Base-by-base conservation (phyloP, 139 green algal species). In the Chlamydomonas asymmetrica region DNA sequence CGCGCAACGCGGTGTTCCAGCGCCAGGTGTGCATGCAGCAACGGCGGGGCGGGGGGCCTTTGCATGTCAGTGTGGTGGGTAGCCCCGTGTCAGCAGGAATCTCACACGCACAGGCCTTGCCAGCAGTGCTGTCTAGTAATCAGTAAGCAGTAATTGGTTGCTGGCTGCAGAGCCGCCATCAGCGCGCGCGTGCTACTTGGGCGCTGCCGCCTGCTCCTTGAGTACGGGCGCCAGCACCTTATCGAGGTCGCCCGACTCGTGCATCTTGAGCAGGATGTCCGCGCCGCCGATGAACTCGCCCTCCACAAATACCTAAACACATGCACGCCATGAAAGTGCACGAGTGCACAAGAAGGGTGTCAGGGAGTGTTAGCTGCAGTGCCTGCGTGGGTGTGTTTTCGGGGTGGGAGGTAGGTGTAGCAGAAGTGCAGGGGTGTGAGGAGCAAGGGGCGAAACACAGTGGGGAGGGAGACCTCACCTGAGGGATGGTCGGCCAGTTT, bases 261-360 rank as follows among this genome's bases (percentile, higher is more conserved):
- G 94, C 94, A 98, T 97, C 49, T 90, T 81, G 79, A 92, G 91
- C 31, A 99, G 74, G 65, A 99, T 97, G 88, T 99, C 96, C 49
- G 79, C 84, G 9, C 96, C 96, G 22, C 96, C 96, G 8, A 99
- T 63, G 75, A 99, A 98, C 76, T 99, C 96, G 5, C 96, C 96
- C 34, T 95, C 85, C 31, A 98, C 87, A 74, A 94, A 99, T 6
- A 99, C 75, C 86, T 98, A 94, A 3, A 5, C 29, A 45, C 6
- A 5, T n/a, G 35, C 23, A 57, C 49, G 49, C 49, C 20, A 34
- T 34, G 32, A 1, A 2, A 27, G 16, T 16, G n/a, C n/a, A 16
- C 16, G 48, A 27, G 48, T n/a, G 16, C 48, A 56, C 48, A 16
- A 56, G 48, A 56, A 23, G 56, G 23, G 56, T 32, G 56, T 8